Base-by-base conservation (phyloP, 257 asterid genomes). In the Solanum sitiens region DNA sequence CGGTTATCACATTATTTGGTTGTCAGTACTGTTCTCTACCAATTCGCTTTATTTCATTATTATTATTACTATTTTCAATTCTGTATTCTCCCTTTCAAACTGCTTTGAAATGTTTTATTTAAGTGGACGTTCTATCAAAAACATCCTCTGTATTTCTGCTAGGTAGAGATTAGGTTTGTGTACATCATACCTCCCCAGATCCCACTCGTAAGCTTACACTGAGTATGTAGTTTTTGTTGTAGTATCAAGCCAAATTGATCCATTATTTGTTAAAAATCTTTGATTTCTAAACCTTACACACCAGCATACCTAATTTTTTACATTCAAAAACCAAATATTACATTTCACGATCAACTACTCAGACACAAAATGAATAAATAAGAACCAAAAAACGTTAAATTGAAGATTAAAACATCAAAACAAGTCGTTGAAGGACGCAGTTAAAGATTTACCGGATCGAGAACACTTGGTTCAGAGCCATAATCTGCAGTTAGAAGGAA, bases 401-500 rank as follows among this genome's bases (percentile, higher is more conserved):
- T 65, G 37, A 63, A 21, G 59, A 85, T 74, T 75, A 75, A 12
- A 75, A 12, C 21, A 75, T 40, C 33, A 75, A 23, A 27, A 27
- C 33, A 75, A 20, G 56, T 2, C 16, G 6, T 18, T 9, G 4
- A 85, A 83, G 5, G 40, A 33, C 16, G 27, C 20, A 85, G 18
- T 32, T 45, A 77, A 53, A 44, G 20, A 77, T 91, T 89, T 91
- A 94, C 98, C 35, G 98, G 99, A 89, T 95, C 98, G 45, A 96
- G 96, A 86, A 92, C 94, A 87, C 89, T 96, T 73, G 98, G 98
- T 86, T 93, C 92, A 44, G 96, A 87, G 70, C 99, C 99, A 86
- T 95, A 95, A 73, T 96, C 99, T 68, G 99, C 98, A 44, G 98
- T 96, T 89, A 96, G 93, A 74, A 96, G 98, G 45, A 96, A 90